phyloP scores from a whole-genome alignment of 305 asterid genomes.

The Fraxinus xanthoxyloides region DNA sequence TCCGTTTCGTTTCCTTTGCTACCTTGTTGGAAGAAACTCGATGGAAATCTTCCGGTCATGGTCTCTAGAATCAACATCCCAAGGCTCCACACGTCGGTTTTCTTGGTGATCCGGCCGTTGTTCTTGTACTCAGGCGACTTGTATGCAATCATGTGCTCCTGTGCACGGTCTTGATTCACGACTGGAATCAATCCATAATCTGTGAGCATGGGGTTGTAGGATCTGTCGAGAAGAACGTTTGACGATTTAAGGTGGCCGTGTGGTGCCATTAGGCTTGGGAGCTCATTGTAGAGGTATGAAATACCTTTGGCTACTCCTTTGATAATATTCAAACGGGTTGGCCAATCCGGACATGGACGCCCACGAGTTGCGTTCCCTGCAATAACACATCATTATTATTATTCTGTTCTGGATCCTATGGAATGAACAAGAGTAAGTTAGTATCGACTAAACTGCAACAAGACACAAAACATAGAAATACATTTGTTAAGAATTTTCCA shows the following conservation, averaged over 20 bases:
- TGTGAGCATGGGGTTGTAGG: constrained; percentile 44
- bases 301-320: constrained; percentile 70
- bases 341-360: constrained; percentile 46
- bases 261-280: constrained; percentile 58
- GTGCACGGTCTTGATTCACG: constrained; percentile 57
- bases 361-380: constrained; percentile 44
- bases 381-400: neutral
- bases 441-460: neutral
- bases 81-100: constrained; percentile 63
- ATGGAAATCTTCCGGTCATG: constrained; percentile 57
- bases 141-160: constrained; percentile 61
- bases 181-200: constrained; percentile 66
- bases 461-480: neutral
- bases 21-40: constrained; percentile 51
- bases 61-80: constrained; percentile 61
- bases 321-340: constrained; percentile 50
- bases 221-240: constrained; percentile 55
- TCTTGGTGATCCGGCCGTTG: constrained; percentile 54
- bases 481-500: neutral
- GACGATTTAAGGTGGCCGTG: constrained; percentile 79
- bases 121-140: constrained; percentile 58
- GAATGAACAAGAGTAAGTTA: neutral
- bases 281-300: constrained; percentile 54
- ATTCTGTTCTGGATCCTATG: neutral
- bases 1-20: constrained; percentile 39